Conservation (phyloP, 352 stramenopile species). For the Paralagenidium karlingii region DNA sequence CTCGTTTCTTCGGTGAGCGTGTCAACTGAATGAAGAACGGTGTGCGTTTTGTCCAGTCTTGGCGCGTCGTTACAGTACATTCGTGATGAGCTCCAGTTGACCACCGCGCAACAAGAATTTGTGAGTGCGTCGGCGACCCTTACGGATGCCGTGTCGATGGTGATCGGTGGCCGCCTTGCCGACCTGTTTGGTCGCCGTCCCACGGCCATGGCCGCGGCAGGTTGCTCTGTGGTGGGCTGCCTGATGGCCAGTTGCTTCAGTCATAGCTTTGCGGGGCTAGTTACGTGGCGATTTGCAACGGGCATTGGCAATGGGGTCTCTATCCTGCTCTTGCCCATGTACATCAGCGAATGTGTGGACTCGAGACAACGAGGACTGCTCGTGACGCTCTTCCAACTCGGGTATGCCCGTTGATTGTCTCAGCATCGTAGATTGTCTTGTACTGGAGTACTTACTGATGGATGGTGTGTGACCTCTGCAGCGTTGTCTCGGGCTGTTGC, state of each 20-base stretch:
- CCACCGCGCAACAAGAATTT: constrained; percentile 50
- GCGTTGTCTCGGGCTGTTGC: constrained; percentile 60
- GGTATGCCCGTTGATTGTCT: constrained; percentile 17
- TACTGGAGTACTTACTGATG: not conserved
- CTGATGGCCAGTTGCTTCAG: constrained; percentile 39
- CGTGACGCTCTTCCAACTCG: constrained; percentile 72
- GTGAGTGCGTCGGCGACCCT: constrained; percentile 72
- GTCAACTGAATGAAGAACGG: not conserved
- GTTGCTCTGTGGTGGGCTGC: constrained; percentile 52
- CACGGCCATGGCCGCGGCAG: constrained; percentile 58
- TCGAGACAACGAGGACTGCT: constrained; percentile 42
- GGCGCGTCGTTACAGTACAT: constrained; percentile 76
- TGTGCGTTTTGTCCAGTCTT: constrained; percentile 16
- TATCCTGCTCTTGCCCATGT: constrained; percentile 81
- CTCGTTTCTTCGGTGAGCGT: not conserved
- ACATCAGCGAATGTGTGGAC: constrained; percentile 76
- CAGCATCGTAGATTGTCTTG: constrained; percentile 1
- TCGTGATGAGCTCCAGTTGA: constrained; percentile 46
- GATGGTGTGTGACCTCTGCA: constrained; percentile 8
- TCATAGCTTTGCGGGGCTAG: constrained; percentile 36
- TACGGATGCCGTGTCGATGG: constrained; percentile 68
- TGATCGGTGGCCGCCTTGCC: constrained; percentile 52
- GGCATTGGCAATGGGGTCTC: constrained; percentile 74
- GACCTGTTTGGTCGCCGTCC: constrained; percentile 61
- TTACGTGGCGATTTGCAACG: constrained; percentile 54